phyloP scores from a whole-genome alignment of 305 asterid genomes.

The Lippia alba region DNA sequence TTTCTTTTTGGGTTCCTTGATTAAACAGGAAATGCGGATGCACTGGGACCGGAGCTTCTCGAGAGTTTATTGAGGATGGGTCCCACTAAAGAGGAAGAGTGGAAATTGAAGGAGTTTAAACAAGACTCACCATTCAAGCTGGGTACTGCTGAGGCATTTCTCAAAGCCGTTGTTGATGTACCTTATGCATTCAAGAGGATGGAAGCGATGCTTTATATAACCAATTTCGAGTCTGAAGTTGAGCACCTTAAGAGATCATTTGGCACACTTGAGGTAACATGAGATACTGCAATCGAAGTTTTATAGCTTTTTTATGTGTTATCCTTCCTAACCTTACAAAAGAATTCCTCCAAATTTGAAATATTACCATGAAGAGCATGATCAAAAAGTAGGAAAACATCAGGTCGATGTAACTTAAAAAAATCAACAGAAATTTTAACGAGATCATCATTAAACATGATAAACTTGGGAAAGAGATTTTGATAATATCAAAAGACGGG shows the following conservation, averaged over 20 bases:
- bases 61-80: conserved; percentile 85
- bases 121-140: conserved; percentile 63
- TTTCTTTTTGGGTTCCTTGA: not conserved
- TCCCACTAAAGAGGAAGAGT: conserved; percentile 78
- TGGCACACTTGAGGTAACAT: conserved; percentile 71
- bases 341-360: no score
- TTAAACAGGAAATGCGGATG: conserved; percentile 64
- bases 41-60: conserved; percentile 73
- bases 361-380: no score
- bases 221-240: conserved; percentile 69
- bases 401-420: no score
- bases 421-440: no score
- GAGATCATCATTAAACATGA: no score
- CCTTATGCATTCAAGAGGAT: conserved; percentile 88
- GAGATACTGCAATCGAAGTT: not conserved
- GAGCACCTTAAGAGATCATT: conserved; percentile 78
- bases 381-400: no score
- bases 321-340: no score
- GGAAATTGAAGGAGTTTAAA: conserved; percentile 60
- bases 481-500: no score
- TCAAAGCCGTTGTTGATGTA: conserved; percentile 69
- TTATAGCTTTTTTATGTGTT: not conserved
- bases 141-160: conserved; percentile 81
- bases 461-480: no score
- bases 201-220: conserved; percentile 75